Conservation (phyloP, 495 filamentous ascomycete species). For the Podospora fimiseda region DNA sequence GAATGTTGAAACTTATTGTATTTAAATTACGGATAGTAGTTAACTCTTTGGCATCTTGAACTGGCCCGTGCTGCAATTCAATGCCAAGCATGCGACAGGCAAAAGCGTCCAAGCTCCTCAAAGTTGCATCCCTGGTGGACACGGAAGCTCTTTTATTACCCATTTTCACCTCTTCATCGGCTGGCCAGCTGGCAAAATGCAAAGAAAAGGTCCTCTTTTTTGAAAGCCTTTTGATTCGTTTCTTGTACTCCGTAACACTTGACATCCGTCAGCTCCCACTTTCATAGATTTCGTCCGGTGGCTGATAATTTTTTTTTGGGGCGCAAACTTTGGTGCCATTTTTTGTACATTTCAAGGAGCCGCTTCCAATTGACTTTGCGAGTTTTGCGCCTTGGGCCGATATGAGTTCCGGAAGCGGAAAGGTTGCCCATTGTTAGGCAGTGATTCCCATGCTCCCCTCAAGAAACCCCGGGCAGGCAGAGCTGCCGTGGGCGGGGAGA, state of each 20-base stretch:
- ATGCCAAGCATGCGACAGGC: too few species aligned
- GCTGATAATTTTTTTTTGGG: neutral
- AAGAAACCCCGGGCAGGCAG: slow-evolving; percentile 9
- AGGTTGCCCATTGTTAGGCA: slow-evolving; percentile 14
- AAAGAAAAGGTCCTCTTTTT: neutral
- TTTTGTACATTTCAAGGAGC: neutral
- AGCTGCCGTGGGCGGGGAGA: slow-evolving; percentile 3
- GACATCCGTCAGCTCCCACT: neutral
- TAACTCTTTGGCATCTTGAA: too few species aligned
- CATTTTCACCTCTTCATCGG: neutral
- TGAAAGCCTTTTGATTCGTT: neutral
- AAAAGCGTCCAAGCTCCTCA: too few species aligned
- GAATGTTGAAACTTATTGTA: too few species aligned
- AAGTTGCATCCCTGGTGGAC: too few species aligned
- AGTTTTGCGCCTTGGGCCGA: neutral
- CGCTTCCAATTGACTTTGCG: neutral
- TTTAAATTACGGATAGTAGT: too few species aligned
- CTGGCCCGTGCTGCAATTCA: too few species aligned
- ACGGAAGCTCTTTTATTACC: neutral
- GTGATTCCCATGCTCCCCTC: too few species aligned
- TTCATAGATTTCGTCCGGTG: neutral
- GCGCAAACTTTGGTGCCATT: neutral
- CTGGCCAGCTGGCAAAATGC: neutral
- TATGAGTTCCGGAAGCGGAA: slow-evolving; percentile 7
- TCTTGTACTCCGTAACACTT: slow-evolving; percentile 26